A percentile compares a stretch with the other conserved stretches of the same genome.
Conservation (phyloP, 2,329 filamentous ascomycete genomes). For the Pseudogymnoascus sp. region DNA sequence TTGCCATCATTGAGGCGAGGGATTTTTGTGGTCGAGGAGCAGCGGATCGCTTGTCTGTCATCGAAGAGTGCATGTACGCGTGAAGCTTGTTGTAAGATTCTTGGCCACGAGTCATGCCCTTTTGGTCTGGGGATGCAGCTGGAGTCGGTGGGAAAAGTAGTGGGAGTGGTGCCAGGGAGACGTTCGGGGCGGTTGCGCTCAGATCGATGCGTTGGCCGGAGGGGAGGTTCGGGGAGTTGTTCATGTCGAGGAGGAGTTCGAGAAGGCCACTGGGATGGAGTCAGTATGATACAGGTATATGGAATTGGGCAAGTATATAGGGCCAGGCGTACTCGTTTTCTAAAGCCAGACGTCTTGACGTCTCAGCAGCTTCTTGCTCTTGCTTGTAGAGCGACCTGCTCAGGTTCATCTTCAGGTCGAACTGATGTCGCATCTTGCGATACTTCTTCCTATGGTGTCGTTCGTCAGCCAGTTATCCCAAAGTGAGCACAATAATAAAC, state of each 20-base stretch:
- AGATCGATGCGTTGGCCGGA: constrained; percentile 69
- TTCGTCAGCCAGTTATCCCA: background rate
- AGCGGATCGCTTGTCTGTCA: background rate
- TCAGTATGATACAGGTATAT: constrained; percentile 5
- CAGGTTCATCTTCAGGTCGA: constrained; percentile 70
- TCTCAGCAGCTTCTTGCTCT: constrained; percentile 72
- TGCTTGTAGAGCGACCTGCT: constrained; percentile 76
- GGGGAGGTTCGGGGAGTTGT: constrained; percentile 73
- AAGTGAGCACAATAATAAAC: background rate
- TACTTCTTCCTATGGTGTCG: constrained; percentile 79
- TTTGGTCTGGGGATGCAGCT: background rate
- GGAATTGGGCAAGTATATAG: background rate
- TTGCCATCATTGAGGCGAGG: constrained; percentile 23
- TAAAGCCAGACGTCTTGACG: constrained; percentile 75
- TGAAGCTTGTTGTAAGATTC: constrained; percentile 28
- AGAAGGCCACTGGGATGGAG: constrained; percentile 63
- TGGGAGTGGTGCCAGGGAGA: constrained; percentile 6
- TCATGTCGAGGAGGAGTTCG: constrained; percentile 83
- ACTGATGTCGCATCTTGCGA: constrained; percentile 76
- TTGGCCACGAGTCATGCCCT: constrained; percentile 15
- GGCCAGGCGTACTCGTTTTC: constrained; percentile 75
- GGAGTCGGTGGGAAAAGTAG: background rate
- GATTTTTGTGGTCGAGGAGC: constrained; percentile 22
- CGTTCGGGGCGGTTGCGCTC: constrained; percentile 24
- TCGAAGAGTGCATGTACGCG: background rate